Conservation (phyloP, 2,329 filamentous ascomycete genomes). For the Ceratocystis ficicola region DNA sequence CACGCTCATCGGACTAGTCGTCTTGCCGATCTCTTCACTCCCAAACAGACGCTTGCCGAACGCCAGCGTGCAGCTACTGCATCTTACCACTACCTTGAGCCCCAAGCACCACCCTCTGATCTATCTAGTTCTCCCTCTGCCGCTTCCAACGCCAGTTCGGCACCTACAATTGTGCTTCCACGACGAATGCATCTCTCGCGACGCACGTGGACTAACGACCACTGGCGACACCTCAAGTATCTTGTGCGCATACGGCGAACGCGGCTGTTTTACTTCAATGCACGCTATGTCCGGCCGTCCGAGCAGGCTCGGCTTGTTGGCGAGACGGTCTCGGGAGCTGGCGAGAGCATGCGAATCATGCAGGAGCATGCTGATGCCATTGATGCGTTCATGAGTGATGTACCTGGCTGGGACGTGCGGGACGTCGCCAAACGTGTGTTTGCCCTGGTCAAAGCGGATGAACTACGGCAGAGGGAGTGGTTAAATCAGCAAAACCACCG, state of each 20-base stretch:
- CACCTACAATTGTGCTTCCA: slow-evolving; percentile 23
- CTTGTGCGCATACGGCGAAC: slow-evolving; percentile 39
- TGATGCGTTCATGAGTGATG: slow-evolving; percentile 39
- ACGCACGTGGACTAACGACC: slow-evolving; percentile 37
- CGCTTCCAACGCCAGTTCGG: slow-evolving; percentile 27
- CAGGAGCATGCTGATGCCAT: slow-evolving; percentile 48
- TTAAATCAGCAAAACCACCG: slow-evolving; percentile 7
- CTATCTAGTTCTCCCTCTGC: slow-evolving; percentile 11
- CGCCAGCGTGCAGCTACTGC: slow-evolving; percentile 14
- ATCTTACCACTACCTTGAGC: slow-evolving; percentile 19
- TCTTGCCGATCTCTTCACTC: slow-evolving; percentile 19
- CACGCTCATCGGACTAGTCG: background rate
- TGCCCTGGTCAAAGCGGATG: slow-evolving; percentile 24
- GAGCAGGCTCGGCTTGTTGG: slow-evolving; percentile 34
- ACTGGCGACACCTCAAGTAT: slow-evolving; percentile 44
- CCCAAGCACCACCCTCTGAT: background rate
- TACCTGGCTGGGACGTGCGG: slow-evolving; percentile 39
- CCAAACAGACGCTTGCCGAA: slow-evolving; percentile 3
- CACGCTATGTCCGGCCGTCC: slow-evolving; percentile 17
- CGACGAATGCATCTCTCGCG: slow-evolving; percentile 29
- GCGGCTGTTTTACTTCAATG: slow-evolving; percentile 32
- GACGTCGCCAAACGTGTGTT: slow-evolving; percentile 43
- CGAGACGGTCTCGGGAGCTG: slow-evolving; percentile 38
- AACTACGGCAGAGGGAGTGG: slow-evolving; percentile 20
- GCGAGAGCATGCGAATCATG: slow-evolving; percentile 38